Conservation (phyloP, 257 asterid species). For the Handroanthus guayacan region DNA sequence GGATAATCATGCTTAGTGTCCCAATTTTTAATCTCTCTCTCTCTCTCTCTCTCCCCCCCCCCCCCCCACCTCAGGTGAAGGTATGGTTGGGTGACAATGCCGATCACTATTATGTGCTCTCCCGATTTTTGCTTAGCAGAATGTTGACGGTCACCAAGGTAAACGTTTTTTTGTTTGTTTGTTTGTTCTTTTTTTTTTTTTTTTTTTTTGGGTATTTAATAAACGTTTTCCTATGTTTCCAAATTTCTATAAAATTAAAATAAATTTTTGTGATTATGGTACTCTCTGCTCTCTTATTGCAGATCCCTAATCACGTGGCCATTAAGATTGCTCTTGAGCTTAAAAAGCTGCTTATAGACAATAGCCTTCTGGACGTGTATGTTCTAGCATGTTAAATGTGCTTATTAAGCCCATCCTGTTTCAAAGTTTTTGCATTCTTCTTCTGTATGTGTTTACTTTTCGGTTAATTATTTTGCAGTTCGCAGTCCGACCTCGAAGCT, state of each 20-base stretch:
- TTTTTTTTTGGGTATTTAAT: no score
- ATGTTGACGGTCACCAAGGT: constrained; percentile 98
- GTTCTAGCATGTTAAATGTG: constrained; percentile 39
- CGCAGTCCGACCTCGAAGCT: constrained; percentile 95
- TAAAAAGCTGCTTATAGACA: constrained; percentile 93
- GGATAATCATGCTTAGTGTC: neutral
- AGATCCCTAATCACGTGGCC: constrained; percentile 99
- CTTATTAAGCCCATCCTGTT: constrained; percentile 16
- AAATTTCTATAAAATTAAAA: neutral
- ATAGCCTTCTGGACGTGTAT: constrained; percentile 98
- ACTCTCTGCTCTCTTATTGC: constrained; percentile 40
- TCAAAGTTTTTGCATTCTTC: constrained; percentile 1
- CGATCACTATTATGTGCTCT: constrained; percentile 96
- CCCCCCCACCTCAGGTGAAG: no score
- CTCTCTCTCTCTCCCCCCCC: no score
- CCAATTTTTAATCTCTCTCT: neutral
- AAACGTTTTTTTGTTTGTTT: neutral
- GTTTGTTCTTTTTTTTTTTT: no score
- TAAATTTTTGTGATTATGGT: neutral
- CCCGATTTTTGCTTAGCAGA: constrained; percentile 96
- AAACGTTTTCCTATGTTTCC: constrained; percentile 2
- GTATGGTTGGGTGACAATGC: constrained; percentile 99
- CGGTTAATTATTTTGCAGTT: constrained; percentile 59
- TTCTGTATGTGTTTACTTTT: constrained; percentile 23
- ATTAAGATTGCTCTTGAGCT: constrained; percentile 96